Base-by-base conservation (phyloP, 345 rosid species). In the Populus euphratica region DNA sequence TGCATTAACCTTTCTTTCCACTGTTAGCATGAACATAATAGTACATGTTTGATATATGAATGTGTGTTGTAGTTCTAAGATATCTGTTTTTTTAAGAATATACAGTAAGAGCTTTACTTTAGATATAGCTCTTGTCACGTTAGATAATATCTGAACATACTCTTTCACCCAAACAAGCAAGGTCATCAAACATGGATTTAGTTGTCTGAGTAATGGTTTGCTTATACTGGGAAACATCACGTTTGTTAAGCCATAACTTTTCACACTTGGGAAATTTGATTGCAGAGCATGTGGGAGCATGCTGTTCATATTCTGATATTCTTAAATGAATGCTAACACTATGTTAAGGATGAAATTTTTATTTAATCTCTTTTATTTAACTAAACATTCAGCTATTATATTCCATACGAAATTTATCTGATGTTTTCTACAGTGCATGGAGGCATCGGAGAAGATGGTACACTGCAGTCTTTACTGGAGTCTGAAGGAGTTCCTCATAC, bases 401-500 rank as follows among this genome's bases (percentile, higher is more conserved):
- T 47, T 47, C 50, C 17, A 47, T 12, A 20, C 76, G 38, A 50
- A 29, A 25, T 76, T 64, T 56, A 69, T 76, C 25, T 66, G 61
- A 78, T 82, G 75, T 62, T 74, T 72, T 78, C 49, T 76, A 71
- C 87, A 95, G 99, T 89, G 71, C 99, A 95, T 80, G 99, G 98
- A 81, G 99, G 98, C 82, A 91, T 95, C 16, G 99, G 99, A 78
- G 99, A 95, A 86, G 93, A 95, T 80, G 99, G 99, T 61, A 93
- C 98, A 16, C 85, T 95, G 77, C 99, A 95, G 80, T 87, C 89
- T 66, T 80, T 95, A 78, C 81, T 95, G 86, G 94, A 88, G 79
- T 86, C 89, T 62, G 91, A 84, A 86, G 98, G 92, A 86, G 90
- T 95, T 84, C 88, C 91, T 61, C 84, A 89, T 78, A 91, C 99